Base-by-base conservation (phyloP, 306 rosid species). In the Adenanthera pavonina region DNA sequence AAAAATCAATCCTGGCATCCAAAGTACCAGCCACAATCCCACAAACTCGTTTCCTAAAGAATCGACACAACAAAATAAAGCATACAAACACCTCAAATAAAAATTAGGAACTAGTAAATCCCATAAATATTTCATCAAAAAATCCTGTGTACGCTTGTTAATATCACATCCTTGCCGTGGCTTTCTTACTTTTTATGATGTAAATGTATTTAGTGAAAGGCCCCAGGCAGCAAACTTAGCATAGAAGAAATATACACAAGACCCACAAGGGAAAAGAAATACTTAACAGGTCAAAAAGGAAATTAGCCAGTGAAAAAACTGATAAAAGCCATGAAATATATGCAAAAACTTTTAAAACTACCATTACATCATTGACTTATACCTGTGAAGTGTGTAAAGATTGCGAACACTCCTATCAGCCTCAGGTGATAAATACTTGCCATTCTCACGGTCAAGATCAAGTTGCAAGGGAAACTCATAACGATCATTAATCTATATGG, bases 311-410 rank as follows among this genome's bases (percentile, higher is more conserved):
- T 30, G 20, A 51, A 75, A 65, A 74, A 12, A 76, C 53, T 41
- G 9, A 41, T 19, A 40, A 20, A 25, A 25, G 44, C 10, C 40
- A n/a, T 17, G 16, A 33, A 14, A 10, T n/a, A 74, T 51, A 65
- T 5, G 46, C 36, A 13, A 78, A 62, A 62, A 34, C 35, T 40
- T 25, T 38, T 41, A 67, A 79, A 57, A 53, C 46, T 8, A 69
- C 40, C 52, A 66, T 14, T 48, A 86, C 3, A 49, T 59, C 34
- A 76, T 47, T 73, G 70, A 53, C 41, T 30, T 16, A 76, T 89
- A 94, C 98, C 98, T 92, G 89, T 94, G 98, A 83, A 94, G 98
- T 1, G 94, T 92, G 90, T 94, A 94, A 52, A 92, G 94, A 82
- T 94, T 94, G 54, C 94, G 97, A 41, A 94, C 97, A 35, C 87